A percentile compares a stretch with the other conserved stretches of the same genome.
Conservation (phyloP, 257 asterid genomes). For the Rehmannia glutinosa region DNA sequence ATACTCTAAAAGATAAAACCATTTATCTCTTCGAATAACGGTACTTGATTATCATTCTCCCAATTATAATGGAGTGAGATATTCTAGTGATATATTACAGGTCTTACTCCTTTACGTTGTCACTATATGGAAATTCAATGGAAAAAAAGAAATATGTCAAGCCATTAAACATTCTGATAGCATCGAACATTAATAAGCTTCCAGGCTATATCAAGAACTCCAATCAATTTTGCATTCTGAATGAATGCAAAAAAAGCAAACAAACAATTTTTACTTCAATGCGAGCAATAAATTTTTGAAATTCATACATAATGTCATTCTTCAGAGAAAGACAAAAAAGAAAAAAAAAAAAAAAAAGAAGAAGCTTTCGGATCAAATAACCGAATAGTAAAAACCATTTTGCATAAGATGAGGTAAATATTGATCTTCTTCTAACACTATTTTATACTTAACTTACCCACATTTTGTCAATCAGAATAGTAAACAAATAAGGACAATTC, state of each 20-base stretch:
- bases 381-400: not conserved
- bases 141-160: not conserved
- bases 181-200: not conserved
- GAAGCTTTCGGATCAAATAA: not conserved
- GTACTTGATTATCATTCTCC: not conserved
- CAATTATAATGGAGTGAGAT: not conserved
- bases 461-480: not conserved
- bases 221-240: too few species aligned
- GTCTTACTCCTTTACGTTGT: not conserved
- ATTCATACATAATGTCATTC: too few species aligned
- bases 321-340: too few species aligned
- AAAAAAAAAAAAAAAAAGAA: too few species aligned
- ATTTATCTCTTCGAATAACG: not conserved
- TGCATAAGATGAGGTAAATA: not conserved
- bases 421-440: not conserved
- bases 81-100: not conserved
- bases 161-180: not conserved
- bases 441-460: not conserved
- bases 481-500: not conserved
- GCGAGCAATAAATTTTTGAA: too few species aligned
- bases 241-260: too few species aligned
- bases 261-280: too few species aligned
- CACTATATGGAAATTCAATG: not conserved
- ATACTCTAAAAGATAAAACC: slow-evolving; percentile 8
- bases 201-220: too few species aligned